These are phyloP conservation scores for Bauhinia variegata DNA, from an alignment of 306 rosid species.

Conservation along the genomic window DNA sequence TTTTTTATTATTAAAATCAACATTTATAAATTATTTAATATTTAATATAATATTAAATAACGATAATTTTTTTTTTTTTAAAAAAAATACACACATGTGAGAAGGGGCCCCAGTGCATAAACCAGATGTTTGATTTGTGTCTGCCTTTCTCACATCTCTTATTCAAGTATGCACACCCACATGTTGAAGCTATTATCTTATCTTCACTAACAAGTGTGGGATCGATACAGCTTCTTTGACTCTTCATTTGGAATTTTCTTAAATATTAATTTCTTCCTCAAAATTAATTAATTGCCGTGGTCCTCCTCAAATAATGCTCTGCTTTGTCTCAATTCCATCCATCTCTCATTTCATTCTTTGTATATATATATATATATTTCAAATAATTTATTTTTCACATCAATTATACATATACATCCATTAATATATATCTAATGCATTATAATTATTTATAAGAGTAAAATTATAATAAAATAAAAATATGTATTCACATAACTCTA, in stretches of 20 bases:
- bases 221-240: conserved; percentile 47
- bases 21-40: too few species aligned
- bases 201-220: conserved; percentile 35
- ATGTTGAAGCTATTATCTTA: conserved; percentile 41
- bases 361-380: too few species aligned
- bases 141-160: conserved; percentile 30
- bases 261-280: too few species aligned
- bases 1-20: too few species aligned
- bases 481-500: too few species aligned
- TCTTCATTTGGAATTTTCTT: conserved; percentile 54
- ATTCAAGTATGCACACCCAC: conserved; percentile 52
- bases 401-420: too few species aligned
- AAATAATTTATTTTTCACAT: too few species aligned
- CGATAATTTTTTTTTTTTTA: conserved; percentile 28
- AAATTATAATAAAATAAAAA: too few species aligned
- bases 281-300: conserved; percentile 9
- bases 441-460: too few species aligned
- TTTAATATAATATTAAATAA: too few species aligned
- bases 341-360: too few species aligned
- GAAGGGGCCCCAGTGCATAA: conserved; percentile 46
- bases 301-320: conserved; percentile 31
- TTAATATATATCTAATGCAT: too few species aligned
- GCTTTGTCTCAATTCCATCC: conserved; percentile 23
- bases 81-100: conserved; percentile 31
- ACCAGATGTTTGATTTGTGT: conserved; percentile 50